These are phyloP conservation scores for Aquanectria penicillioides DNA, from an alignment of 2,329 filamentous ascomycete genomes.

Conservation along the genomic window DNA sequence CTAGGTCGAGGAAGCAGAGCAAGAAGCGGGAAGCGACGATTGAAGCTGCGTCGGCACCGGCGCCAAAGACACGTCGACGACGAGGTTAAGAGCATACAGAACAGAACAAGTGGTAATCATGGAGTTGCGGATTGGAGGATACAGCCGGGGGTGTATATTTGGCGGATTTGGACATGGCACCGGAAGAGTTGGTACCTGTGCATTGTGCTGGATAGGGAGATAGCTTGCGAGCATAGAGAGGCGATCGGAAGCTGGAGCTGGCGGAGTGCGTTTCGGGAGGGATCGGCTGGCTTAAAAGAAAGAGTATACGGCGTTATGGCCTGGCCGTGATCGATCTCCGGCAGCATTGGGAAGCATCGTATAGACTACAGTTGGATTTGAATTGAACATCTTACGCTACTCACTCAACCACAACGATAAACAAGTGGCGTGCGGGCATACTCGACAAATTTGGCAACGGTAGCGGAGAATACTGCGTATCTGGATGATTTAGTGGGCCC, in stretches of 20 bases:
- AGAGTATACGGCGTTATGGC: constrained; percentile 37
- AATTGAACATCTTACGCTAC: constrained; percentile 13
- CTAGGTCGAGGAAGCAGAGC: constrained; percentile 60
- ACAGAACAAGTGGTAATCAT: too few relatives aligned
- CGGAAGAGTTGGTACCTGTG: constrained; percentile 6
- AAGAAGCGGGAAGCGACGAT: constrained; percentile 59
- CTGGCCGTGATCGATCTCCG: constrained; percentile 21
- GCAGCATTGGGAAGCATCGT: constrained; percentile 32
- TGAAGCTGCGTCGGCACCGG: constrained; percentile 43
- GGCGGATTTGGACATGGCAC: constrained; percentile 3
- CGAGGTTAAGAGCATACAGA: constrained; percentile 20
- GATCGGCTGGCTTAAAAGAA: constrained; percentile 28
- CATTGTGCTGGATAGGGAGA: constrained; percentile 11
- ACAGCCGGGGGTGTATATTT: constrained; percentile 9
- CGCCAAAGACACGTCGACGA: constrained; percentile 45
- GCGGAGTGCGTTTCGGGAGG: constrained; percentile 8
- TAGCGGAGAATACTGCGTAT: too few relatives aligned
- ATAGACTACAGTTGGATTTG: constrained; percentile 29
- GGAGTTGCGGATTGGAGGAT: neutral
- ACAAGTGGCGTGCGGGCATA: too few relatives aligned
- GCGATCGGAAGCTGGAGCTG: constrained; percentile 1
- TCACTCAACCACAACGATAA: too few relatives aligned
- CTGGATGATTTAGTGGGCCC: neutral
- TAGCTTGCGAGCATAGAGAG: constrained; percentile 20
- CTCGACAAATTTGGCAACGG: neutral